These are phyloP conservation scores for Beauveria rudraprayagi DNA, from an alignment of 2,329 filamentous ascomycete genomes.

Conservation along the genomic window DNA sequence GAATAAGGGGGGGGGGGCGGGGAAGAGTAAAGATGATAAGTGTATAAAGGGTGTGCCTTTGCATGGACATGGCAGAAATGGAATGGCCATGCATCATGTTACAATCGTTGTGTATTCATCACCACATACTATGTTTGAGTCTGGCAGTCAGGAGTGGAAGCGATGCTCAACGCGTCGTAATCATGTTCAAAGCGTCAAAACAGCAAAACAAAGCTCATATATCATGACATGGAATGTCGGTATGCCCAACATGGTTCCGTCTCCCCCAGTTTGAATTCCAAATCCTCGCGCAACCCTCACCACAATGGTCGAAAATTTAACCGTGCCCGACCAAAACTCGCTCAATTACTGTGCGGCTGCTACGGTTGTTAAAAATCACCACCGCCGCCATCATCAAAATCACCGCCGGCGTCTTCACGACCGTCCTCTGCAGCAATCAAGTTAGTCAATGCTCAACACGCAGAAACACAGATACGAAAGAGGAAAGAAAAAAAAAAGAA, in stretches of 20 bases:
- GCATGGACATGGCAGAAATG: too few species aligned
- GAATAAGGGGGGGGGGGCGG: too few species aligned
- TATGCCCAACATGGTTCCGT: background rate
- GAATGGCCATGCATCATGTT: too few species aligned
- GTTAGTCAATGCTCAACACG: background rate
- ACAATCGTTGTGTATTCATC: too few species aligned
- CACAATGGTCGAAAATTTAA: too few species aligned
- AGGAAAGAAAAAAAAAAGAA: background rate
- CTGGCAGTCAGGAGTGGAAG: too few species aligned
- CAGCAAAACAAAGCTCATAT: background rate
- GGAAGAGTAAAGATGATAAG: background rate
- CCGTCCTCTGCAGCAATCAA: slow-evolving; percentile 20
- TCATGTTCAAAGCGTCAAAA: background rate
- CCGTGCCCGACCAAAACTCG: background rate
- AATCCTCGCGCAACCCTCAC: too few species aligned
- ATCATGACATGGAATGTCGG: background rate
- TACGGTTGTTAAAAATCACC: slow-evolving; percentile 16
- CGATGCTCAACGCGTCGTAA: background rate
- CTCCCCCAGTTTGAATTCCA: too few species aligned
- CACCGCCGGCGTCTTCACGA: slow-evolving; percentile 25
- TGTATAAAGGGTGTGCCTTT: too few species aligned
- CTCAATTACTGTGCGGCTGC: background rate
- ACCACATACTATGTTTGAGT: too few species aligned
- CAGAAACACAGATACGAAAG: background rate
- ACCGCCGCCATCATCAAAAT: slow-evolving; percentile 24